phyloP scores from a whole-genome alignment of 192 early-diverging fungal species.

The Coemansia aciculifera region DNA sequence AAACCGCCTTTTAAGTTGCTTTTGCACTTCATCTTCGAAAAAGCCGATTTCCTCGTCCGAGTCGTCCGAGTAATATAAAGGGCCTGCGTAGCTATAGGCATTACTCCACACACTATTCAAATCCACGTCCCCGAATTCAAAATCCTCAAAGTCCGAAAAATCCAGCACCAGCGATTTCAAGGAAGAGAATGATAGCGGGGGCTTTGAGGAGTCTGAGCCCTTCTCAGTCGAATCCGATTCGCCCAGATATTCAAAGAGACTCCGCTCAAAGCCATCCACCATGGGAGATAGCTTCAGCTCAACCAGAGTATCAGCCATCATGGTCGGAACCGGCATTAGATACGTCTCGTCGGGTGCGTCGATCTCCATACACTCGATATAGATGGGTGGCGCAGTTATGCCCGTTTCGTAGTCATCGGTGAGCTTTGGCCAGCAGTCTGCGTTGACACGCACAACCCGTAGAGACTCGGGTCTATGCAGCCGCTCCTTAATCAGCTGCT shows the following conservation, averaged over 20 bases:
- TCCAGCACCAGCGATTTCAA: neutral
- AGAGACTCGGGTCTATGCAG: neutral
- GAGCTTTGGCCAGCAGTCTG: conserved; percentile 2
- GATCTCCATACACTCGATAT: neutral
- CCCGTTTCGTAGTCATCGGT: neutral
- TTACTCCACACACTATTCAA: too few species aligned
- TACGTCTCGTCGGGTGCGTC: neutral
- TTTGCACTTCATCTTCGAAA: too few species aligned
- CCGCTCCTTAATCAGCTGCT: conserved; percentile 18
- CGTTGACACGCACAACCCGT: neutral
- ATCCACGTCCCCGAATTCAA: too few species aligned
- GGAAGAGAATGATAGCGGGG: neutral
- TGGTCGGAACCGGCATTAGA: neutral
- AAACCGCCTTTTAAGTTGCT: too few species aligned
- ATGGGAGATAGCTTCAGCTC: neutral
- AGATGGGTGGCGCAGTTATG: neutral
- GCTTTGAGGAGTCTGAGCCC: neutral
- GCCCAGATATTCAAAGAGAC: neutral
- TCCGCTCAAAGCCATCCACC: neutral
- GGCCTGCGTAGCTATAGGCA: neutral
- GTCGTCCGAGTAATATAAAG: too few species aligned
- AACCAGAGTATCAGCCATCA: neutral
- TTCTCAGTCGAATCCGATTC: too few species aligned
- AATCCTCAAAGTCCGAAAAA: neutral
- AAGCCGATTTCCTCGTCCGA: too few species aligned